Evolutionary conservation across 345 rosid genomes (phyloP).

Genomic region (Pugionium cornutum): DNA sequence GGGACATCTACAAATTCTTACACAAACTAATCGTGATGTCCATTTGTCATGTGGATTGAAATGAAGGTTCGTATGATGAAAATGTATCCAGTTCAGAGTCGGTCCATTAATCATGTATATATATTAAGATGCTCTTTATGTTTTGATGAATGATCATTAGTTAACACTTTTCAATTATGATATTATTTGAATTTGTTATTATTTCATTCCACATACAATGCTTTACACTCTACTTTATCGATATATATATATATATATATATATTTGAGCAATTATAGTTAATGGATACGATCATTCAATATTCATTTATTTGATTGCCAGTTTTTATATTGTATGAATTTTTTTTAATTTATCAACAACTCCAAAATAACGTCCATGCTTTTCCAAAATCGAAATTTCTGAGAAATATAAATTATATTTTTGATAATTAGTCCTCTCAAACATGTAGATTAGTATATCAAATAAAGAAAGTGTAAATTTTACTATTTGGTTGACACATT

Average conservation of each 20-base stretch:
- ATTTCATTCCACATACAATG: conserved; percentile 22
- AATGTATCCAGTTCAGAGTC: background rate
- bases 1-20: background rate
- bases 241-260: background rate
- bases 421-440: background rate
- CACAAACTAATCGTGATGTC: background rate
- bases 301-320: conserved; percentile 5
- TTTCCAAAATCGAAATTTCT: background rate
- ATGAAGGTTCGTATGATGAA: background rate
- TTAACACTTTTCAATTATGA: conserved; percentile 26
- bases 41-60: background rate
- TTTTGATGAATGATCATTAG: conserved; percentile 23
- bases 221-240: conserved; percentile 16
- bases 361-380: conserved; percentile 16
- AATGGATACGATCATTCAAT: conserved; percentile 35
- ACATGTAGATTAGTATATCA: conserved; percentile 3
- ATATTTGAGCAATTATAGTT: conserved; percentile 8
- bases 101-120: conserved; percentile 27
- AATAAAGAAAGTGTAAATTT: too few relatives aligned
- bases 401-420: background rate
- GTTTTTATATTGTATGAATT: background rate
- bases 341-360: conserved; percentile 7
- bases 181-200: conserved; percentile 30
- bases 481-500: too few relatives aligned
- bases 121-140: conserved; percentile 11